Percentiles rank a stretch among this genome's conserved stretches.
phyloP scores from a whole-genome alignment of 176 grass and related monocot genomes.

The Ensete glaucum region DNA sequence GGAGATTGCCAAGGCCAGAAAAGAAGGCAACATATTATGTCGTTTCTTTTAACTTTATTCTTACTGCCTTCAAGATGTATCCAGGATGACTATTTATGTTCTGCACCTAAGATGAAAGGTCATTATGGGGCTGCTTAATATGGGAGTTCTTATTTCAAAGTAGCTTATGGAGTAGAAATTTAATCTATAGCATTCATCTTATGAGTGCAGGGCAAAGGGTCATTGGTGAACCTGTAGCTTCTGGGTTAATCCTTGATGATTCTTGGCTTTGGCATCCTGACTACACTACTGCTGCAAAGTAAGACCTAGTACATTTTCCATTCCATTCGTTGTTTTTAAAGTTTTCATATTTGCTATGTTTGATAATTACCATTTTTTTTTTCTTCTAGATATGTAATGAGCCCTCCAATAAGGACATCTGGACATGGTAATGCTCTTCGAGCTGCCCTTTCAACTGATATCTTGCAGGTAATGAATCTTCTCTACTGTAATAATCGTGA shows the following conservation, averaged over 20 bases:
- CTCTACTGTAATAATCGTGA: neutral
- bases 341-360: slow-evolving; percentile 6
- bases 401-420: slow-evolving; percentile 83
- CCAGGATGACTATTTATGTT: no score
- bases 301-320: slow-evolving; percentile 21
- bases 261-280: slow-evolving; percentile 91
- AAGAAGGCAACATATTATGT: slow-evolving; percentile 35
- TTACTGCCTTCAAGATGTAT: neutral
- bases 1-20: slow-evolving; percentile 91
- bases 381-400: slow-evolving; percentile 88
- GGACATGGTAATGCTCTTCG: slow-evolving; percentile 72
- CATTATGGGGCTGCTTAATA: no score
- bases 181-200: slow-evolving; percentile 17
- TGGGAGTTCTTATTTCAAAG: no score
- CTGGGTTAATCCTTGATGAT: slow-evolving; percentile 90
- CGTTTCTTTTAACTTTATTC: neutral
- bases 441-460: slow-evolving; percentile 75
- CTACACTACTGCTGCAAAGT: slow-evolving; percentile 75
- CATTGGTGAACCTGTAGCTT: slow-evolving; percentile 86
- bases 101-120: neutral
- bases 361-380: slow-evolving; percentile 5
- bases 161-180: neutral
- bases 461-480: slow-evolving; percentile 49
- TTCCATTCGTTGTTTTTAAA: neutral
- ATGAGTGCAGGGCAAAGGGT: slow-evolving; percentile 68